Base-by-base conservation (phyloP, 208 protist genomes). In the Strigomonas culicis region DNA sequence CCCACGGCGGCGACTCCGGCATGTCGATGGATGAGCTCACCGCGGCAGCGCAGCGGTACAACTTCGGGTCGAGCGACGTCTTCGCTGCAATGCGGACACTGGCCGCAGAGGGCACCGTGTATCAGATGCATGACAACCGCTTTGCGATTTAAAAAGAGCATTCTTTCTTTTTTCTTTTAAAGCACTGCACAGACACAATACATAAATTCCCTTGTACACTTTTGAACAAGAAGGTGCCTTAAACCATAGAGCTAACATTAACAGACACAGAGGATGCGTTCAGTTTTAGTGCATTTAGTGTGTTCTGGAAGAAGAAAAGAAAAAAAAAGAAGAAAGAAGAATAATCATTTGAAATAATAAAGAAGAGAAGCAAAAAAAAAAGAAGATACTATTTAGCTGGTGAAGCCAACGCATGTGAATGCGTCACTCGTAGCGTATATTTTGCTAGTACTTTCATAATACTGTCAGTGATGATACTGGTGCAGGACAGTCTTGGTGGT, bases 21-120 rank as follows among this genome's bases (percentile, higher is more conserved):
- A 74, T 93, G 49, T 80, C 82, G 10, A 88, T 93, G 81, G 89
- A 95, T 44, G 89, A 95, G 67, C 66, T 95, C 30, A 79, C 75
- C 4, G 74, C 74, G 30, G 63, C 71, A 10, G 82, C 84, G 44
- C 80, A 83, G 71, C 73, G 74, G 22, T 92, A 93, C 67, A 79
- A 73, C 62, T 93, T 90, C 52, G 68, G 74, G 25, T 67, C 68
- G 34, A 75, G 63, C 24, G 89, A 95, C 36, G 89, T 92, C 4
- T 77, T 82, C 30, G 74, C 61, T 0, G 89, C 89, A 8, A 74
- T 95, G 72, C 73, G 86, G 31, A 91, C 75, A 15, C 61, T 95
- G 22, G 62, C 78, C 22, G 70, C 67, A 31, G 89, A 95, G 64
- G 89, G 89, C 6, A 88, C 78, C n/a, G 74, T 93, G 6, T 95